Conservation (phyloP, 2,329 filamentous ascomycete genomes). For the Calonectria pauciramosa region DNA sequence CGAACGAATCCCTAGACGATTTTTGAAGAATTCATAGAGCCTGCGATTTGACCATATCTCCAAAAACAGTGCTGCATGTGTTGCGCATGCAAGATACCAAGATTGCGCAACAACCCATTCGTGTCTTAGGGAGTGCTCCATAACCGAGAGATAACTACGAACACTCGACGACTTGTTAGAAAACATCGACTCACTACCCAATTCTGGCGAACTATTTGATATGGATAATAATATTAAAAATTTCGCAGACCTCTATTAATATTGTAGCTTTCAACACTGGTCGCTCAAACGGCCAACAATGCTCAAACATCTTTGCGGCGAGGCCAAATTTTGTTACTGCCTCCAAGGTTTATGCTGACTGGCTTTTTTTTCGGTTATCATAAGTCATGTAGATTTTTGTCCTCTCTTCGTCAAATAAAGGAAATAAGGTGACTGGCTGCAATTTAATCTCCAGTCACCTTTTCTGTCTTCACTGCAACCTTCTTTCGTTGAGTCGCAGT, state of each 20-base stretch:
- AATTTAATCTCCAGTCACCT: not conserved
- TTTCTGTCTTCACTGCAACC: not conserved
- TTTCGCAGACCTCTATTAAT: conserved; percentile 12
- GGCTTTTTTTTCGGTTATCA: not conserved
- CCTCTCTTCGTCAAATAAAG: not conserved
- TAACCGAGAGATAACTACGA: not conserved
- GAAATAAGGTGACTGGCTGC: not conserved
- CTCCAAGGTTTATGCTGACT: not conserved
- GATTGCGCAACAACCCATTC: not conserved
- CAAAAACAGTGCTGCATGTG: not conserved
- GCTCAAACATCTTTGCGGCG: not conserved
- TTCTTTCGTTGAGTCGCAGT: not conserved
- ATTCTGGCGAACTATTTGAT: too few relatives aligned
- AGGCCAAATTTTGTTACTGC: not conserved
- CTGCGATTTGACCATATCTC: not conserved
- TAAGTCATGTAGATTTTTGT: not conserved
- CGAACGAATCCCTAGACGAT: not conserved
- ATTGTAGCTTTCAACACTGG: not conserved
- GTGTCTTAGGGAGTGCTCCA: not conserved
- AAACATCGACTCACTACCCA: not conserved
- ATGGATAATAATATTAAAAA: not conserved
- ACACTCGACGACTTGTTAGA: not conserved
- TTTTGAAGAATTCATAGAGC: not conserved
- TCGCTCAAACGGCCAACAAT: not conserved
- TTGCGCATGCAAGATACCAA: not conserved